Base-by-base conservation (phyloP, 2,329 filamentous ascomycete genomes). In the Alternaria consortialis region DNA sequence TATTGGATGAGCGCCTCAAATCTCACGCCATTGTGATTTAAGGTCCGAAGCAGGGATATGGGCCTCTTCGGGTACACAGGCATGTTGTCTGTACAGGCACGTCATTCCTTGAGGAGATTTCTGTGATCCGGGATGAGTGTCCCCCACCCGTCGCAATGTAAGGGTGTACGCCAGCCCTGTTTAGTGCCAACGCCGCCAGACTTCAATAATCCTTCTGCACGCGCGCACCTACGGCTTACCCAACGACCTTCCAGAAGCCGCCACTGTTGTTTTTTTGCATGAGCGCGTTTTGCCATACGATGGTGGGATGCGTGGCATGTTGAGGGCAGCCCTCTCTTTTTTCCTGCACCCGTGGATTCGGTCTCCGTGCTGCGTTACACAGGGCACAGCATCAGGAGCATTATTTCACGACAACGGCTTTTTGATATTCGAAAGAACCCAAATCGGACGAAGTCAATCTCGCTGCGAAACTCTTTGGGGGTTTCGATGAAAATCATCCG, bases 21-120 rank as follows among this genome's bases (percentile, higher is more conserved):
- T 37, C 50, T 56, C 44, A 60, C 42, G 32, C 51, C 50, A 55
- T 50, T 36, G 46, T 36, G 46, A 50, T 55, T 54, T 54, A 56
- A 64, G 59, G 47, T 58, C 59, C 59, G 60, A 56, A 46, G 44
- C 60, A 65, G 56, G 63, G 60, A 61, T 60, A 57, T 53, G 58
- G 58, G 63, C 56, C 52, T 58, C 40, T 44, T 59, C 48, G 53
- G 52, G 53, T 56, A 62, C 62, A 64, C 65, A 69, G 68, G 66
- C 59, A 17, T 17, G 34, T 23, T 27, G 31, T n/a, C 6, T 37
- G 65, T 61, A 62, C 60, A 70, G 67, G 71, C 69, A 73, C 69
- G 69, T 73, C 70, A 74, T 74, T 55, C 51, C 50, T 58, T 53
- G 67, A 69, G 70, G 71, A 71, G 70, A 73, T 68, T 72, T 72